Evolutionary conservation across 495 filamentous ascomycete species (phyloP).

Genomic region (Neurospora terricola): DNA sequence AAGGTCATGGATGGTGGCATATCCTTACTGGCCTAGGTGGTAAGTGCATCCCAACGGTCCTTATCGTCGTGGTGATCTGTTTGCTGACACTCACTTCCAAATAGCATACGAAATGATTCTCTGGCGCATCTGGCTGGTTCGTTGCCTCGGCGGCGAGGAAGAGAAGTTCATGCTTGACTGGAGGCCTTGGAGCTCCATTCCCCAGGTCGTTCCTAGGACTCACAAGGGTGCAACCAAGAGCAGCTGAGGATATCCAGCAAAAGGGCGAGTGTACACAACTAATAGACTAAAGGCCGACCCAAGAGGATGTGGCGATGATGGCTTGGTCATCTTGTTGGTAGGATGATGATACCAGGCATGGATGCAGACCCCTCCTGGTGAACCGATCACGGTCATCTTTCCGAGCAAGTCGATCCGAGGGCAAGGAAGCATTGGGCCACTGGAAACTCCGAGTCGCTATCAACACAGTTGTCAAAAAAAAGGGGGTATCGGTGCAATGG

Average conservation of each 20-base stretch:
- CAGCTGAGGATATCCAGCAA: background rate
- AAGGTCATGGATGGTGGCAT: slow-evolving; percentile 98
- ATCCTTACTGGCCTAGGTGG: slow-evolving; percentile 33
- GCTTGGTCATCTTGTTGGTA: background rate
- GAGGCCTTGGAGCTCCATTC: slow-evolving; percentile 53
- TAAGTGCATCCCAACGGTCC: background rate
- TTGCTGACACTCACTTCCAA: slow-evolving; percentile 30
- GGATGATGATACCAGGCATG: background rate
- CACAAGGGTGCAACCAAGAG: background rate
- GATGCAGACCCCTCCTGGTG: background rate
- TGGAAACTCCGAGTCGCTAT: background rate
- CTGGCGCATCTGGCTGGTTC: slow-evolving; percentile 80
- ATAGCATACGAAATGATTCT: slow-evolving; percentile 73
- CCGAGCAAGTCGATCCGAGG: background rate
- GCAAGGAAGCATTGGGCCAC: background rate
- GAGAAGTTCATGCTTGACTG: slow-evolving; percentile 68
- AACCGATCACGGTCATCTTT: background rate
- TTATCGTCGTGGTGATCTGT: background rate
- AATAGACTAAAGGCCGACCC: background rate
- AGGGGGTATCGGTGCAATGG: background rate
- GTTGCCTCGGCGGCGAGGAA: slow-evolving; percentile 67
- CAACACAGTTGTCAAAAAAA: background rate
- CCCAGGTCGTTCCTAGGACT: slow-evolving; percentile 42
- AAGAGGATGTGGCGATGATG: background rate
- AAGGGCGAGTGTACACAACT: background rate